Conservation (phyloP, 768 basidiomycete genomes). For the Rhodotorula paludigena region DNA sequence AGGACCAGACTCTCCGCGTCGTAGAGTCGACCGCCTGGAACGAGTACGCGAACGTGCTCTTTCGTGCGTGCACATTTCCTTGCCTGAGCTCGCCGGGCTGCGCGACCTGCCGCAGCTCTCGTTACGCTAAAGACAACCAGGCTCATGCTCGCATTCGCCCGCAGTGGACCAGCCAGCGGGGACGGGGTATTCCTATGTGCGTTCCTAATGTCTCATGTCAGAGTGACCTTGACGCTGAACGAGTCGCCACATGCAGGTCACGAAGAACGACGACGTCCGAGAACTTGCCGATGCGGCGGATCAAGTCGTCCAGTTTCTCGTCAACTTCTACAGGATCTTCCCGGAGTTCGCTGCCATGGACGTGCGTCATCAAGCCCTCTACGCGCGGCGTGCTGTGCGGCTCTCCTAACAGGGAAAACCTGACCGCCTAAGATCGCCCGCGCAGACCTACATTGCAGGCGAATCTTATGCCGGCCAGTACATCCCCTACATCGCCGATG, state of each 20-base stretch:
- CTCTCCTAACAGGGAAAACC: not conserved
- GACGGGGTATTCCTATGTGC: slow-evolving; percentile 83
- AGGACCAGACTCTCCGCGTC: slow-evolving; percentile 17
- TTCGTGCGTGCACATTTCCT: slow-evolving; percentile 30
- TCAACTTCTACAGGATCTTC: slow-evolving; percentile 84
- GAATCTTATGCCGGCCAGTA: slow-evolving; percentile 97
- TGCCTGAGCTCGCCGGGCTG: no score
- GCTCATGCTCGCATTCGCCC: not conserved
- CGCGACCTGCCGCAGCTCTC: no score
- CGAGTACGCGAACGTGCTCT: slow-evolving; percentile 43
- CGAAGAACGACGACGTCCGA: slow-evolving; percentile 78
- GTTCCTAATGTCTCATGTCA: not conserved
- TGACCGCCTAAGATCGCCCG: not conserved
- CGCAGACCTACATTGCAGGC: slow-evolving; percentile 75
- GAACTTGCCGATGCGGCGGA: slow-evolving; percentile 66
- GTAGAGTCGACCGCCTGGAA: slow-evolving; percentile 41
- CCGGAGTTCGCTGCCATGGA: slow-evolving; percentile 80
- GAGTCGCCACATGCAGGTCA: no score
- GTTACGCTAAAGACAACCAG: no score
- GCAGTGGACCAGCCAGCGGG: slow-evolving; percentile 96
- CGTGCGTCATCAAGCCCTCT: slow-evolving; percentile 53
- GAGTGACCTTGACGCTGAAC: no score
- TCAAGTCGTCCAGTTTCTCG: slow-evolving; percentile 76
- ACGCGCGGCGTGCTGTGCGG: no score
- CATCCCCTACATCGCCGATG: slow-evolving; percentile 86